Percentiles rank a stretch among this genome's conserved stretches.
phyloP scores from a whole-genome alignment of 176 grass and related monocot species.

The Musa beccarii region DNA sequence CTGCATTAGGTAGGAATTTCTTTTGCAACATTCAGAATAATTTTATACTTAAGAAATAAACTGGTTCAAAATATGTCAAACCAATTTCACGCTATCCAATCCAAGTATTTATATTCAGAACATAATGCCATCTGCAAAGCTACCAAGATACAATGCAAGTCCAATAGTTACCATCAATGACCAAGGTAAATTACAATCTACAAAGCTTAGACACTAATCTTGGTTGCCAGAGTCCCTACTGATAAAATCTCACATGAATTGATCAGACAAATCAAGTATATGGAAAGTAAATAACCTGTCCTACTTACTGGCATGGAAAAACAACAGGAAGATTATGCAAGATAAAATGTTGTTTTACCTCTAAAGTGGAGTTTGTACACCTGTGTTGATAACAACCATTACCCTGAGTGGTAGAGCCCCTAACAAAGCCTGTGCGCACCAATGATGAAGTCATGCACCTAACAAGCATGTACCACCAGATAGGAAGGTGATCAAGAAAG shows the following conservation, averaged over 20 bases:
- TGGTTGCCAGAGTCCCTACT: background rate
- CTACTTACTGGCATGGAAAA: background rate
- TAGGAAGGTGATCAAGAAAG: background rate
- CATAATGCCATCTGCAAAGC: background rate
- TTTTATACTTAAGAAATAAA: background rate
- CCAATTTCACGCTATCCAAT: background rate
- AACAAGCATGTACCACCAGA: slow-evolving; percentile 1
- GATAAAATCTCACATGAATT: background rate
- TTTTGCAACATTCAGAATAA: background rate
- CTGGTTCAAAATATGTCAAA: background rate
- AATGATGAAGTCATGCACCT: slow-evolving; percentile 97
- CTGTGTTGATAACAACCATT: slow-evolving; percentile 98
- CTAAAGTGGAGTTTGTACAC: slow-evolving; percentile 72
- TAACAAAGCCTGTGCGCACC: slow-evolving; percentile 95
- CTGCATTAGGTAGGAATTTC: background rate
- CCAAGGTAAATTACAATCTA: background rate
- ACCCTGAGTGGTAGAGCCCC: slow-evolving; percentile 95
- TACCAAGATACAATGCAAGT: background rate
- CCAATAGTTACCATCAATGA: background rate
- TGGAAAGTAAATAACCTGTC: background rate
- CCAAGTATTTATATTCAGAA: background rate
- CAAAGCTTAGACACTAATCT: background rate
- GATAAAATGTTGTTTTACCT: slow-evolving; percentile 31
- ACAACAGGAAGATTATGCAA: background rate
- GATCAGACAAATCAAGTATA: background rate